These are phyloP conservation scores for Parathielavia appendiculata DNA, from an alignment of 495 filamentous ascomycete species.

Conservation along the genomic window DNA sequence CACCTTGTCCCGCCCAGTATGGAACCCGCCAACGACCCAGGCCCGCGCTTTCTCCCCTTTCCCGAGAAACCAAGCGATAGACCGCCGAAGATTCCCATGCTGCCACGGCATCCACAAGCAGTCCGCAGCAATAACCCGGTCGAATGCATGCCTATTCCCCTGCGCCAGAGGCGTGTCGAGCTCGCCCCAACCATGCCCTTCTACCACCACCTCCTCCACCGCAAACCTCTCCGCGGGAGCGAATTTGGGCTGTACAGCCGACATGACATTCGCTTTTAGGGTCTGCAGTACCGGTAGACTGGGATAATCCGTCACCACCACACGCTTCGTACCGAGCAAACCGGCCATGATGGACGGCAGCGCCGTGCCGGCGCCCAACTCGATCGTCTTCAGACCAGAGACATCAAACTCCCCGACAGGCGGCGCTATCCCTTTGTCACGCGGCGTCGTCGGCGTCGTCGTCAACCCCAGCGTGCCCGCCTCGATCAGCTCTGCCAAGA, in stretches of 20 bases:
- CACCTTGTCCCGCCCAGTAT: conserved; percentile 73
- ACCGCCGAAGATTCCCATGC: conserved; percentile 64
- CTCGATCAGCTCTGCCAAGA: conserved; percentile 66
- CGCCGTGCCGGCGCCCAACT: conserved; percentile 64
- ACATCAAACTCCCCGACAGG: conserved; percentile 16
- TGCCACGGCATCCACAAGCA: conserved; percentile 82
- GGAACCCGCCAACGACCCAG: conserved; percentile 72
- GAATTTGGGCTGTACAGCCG: conserved; percentile 19
- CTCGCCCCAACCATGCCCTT: conserved; percentile 72
- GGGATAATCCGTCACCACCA: conserved; percentile 77
- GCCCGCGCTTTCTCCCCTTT: conserved; percentile 47
- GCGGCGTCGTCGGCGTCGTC: conserved; percentile 2
- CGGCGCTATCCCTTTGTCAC: background rate
- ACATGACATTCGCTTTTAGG: conserved; percentile 55
- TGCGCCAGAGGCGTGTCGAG: conserved; percentile 51
- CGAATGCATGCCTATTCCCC: conserved; percentile 49
- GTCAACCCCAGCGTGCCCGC: conserved; percentile 31
- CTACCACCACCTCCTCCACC: conserved; percentile 37
- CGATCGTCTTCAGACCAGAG: conserved; percentile 38
- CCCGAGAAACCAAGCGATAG: conserved; percentile 66
- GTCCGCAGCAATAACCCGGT: conserved; percentile 72
- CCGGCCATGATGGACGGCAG: conserved; percentile 64
- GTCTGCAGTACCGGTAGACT: conserved; percentile 56
- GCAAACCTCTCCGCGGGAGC: conserved; percentile 23
- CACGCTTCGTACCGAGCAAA: conserved; percentile 56